These are phyloP conservation scores for Azolla pinnata DNA, from an alignment of 75 land plant genomes.

Conservation along the genomic window DNA sequence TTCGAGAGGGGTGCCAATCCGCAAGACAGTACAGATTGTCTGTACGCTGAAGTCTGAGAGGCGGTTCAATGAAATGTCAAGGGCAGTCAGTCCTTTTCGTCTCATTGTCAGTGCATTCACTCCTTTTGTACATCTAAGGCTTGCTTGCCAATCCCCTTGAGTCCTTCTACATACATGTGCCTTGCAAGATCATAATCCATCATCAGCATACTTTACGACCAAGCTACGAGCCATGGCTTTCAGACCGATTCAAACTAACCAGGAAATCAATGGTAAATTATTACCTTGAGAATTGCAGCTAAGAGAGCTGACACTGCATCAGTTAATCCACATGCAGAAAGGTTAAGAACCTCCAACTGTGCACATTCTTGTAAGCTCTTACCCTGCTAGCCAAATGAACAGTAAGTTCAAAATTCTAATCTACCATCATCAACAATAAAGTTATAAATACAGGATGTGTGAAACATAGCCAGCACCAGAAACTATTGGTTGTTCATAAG, in stretches of 20 bases:
- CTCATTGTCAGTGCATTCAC: slow-evolving; percentile 1
- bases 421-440: too few species aligned
- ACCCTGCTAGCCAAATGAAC: slow-evolving; percentile 16
- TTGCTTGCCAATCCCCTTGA: slow-evolving; percentile 27
- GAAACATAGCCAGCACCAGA: too few species aligned
- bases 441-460: neutral
- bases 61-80: slow-evolving; percentile 22
- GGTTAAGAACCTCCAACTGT: slow-evolving; percentile 17
- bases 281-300: slow-evolving; percentile 17
- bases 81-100: slow-evolving; percentile 15
- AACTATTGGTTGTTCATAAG: neutral
- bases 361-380: slow-evolving; percentile 19
- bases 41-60: slow-evolving; percentile 12
- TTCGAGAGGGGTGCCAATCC: slow-evolving; percentile 16
- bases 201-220: slow-evolving; percentile 2
- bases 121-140: slow-evolving; percentile 11
- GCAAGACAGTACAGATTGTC: slow-evolving; percentile 19
- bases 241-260: too few species aligned
- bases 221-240: too few species aligned
- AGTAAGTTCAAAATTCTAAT: too few species aligned
- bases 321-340: slow-evolving; percentile 24
- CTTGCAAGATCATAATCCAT: slow-evolving; percentile 3
- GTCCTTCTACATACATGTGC: slow-evolving; percentile 13
- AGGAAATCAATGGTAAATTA: too few species aligned
- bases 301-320: slow-evolving; percentile 13